Evolutionary conservation across 2,329 filamentous ascomycete species (phyloP).

Genomic region (Bipolaris gigantea): DNA sequence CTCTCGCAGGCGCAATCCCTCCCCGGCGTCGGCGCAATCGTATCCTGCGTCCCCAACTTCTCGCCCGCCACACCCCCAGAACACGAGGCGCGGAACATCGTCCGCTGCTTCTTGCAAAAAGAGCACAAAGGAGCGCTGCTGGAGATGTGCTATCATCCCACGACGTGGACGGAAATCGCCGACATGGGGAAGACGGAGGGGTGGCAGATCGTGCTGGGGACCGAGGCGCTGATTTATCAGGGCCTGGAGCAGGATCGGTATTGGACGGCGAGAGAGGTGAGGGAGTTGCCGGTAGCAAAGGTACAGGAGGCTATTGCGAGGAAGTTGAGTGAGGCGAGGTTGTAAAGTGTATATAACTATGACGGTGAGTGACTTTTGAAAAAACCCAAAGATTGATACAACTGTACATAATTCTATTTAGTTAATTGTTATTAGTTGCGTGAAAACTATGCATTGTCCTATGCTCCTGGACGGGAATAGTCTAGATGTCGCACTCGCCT

Average conservation of each 20-base stretch:
- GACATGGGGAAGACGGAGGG: constrained; percentile 62
- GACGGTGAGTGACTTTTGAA: no score
- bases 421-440: not conserved
- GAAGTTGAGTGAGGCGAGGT: constrained; percentile 31
- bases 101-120: constrained; percentile 54
- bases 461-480: constrained; percentile 65
- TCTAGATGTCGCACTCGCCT: constrained; percentile 66
- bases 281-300: constrained; percentile 61
- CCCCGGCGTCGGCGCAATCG: constrained; percentile 65
- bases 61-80: constrained; percentile 68
- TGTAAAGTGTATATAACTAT: constrained; percentile 19
- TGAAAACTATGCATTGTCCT: not conserved
- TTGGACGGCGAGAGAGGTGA: constrained; percentile 66
- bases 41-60: constrained; percentile 76
- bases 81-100: constrained; percentile 59
- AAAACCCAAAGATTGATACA: no score
- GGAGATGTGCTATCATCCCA: constrained; percentile 83
- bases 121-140: constrained; percentile 67
- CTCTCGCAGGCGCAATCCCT: constrained; percentile 62
- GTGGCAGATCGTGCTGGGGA: constrained; percentile 75
- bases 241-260: constrained; percentile 66
- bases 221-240: constrained; percentile 77
- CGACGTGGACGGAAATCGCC: constrained; percentile 65
- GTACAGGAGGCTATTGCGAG: constrained; percentile 59
- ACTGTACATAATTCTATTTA: not conserved